phyloP scores from a whole-genome alignment of 768 basidiomycete species.

The Podaxis mareebaensis region DNA sequence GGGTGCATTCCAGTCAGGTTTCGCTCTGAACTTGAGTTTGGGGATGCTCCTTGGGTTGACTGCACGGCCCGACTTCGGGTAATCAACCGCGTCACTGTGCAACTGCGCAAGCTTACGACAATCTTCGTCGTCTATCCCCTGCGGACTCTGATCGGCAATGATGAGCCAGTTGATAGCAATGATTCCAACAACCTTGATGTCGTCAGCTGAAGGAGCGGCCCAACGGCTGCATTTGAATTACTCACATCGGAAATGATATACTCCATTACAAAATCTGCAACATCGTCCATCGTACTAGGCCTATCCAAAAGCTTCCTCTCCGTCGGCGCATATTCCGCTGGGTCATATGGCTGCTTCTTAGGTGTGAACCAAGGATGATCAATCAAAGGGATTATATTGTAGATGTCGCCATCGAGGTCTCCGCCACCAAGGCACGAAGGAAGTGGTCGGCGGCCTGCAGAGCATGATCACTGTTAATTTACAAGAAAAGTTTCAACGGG shows the following conservation, averaged over 20 bases:
- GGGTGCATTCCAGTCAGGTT: constrained; percentile 69
- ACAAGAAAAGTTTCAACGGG: neutral
- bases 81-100: constrained; percentile 69
- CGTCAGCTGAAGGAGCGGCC: neutral
- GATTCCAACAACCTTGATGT: constrained; percentile 53
- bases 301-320: constrained; percentile 42
- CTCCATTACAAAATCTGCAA: constrained; percentile 70
- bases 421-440: constrained; percentile 68
- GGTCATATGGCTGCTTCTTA: constrained; percentile 16
- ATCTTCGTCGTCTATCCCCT: constrained; percentile 48
- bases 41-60: constrained; percentile 44
- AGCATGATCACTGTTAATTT: neutral
- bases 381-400: constrained; percentile 50
- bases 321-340: constrained; percentile 54
- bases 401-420: constrained; percentile 68
- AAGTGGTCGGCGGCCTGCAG: constrained; percentile 55
- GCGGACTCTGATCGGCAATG: constrained; percentile 55
- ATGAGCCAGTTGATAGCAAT: constrained; percentile 65
- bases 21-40: constrained; percentile 33
- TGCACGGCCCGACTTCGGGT: constrained; percentile 57
- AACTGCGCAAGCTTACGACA: constrained; percentile 56
- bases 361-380: constrained; percentile 30
- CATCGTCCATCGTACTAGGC: constrained; percentile 59
- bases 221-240: neutral
- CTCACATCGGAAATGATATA: constrained; percentile 67